Evolutionary conservation across 805 yeast genomes (phyloP), one percentile per base, ranked within the genome.

Genomic region (Pachysolen tannophilus): DNA sequence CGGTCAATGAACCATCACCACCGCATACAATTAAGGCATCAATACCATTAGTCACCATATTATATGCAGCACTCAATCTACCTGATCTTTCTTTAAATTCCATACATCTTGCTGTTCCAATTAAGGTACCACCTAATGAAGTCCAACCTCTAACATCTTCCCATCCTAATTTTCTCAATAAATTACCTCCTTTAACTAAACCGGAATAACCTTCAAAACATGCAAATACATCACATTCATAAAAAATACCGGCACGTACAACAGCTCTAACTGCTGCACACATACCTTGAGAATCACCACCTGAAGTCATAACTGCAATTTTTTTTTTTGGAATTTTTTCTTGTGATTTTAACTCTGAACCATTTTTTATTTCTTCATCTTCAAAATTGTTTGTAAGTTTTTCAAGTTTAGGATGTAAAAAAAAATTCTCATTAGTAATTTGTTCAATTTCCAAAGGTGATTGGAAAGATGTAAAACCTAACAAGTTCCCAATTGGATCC

Each of bases 1-100:
- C 98, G 1, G 98, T 92, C 43, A 92, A 69, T 1, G 97, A 88
- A 34, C 98, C 98, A 59, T 92, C 98, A 65, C 98, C 98, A 52
- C 98, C 98, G 63, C 96, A 85, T 11, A 92, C 97, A 42, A 92
- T 78, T 40, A 92, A 68, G 2, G 96, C 97, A 53, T 92, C 97
- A 43, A 92, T 88, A 42, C 97, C 97, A 50, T 78, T 75, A 10
- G 67, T 64, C 48, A 92, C 79, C 76, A 92, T 69, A 55, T 92
- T 82, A 52, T 78, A 76, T 40, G 95, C 92, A 16, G 87, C 96
- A 36, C 60, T 61, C 43, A 84, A 70, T 47, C 98, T 74, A 30
- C 97, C 97, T 55, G 70, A 67, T 39, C 94, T 73, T 57, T 90
- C 90, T 49, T 76, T 74, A 66, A 92, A 92, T 46, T 74, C 90